Base-by-base conservation (phyloP, 1,139 yeast genomes). In the Scheffersomyces parashehatae region DNA sequence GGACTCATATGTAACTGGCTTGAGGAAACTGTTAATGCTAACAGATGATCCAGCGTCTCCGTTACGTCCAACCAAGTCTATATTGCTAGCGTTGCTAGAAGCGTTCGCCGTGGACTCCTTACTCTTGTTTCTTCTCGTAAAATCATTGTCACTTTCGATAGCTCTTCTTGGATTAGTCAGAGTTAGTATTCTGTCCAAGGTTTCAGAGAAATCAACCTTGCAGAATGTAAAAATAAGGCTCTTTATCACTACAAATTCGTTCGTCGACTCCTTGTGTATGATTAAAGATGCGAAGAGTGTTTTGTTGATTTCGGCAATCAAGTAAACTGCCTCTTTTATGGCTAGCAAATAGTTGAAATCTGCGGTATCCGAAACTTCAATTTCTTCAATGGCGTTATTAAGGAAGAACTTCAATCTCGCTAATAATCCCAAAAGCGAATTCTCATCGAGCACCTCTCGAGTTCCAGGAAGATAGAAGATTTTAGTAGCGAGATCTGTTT, bases 261-360 rank as follows among this genome's bases (percentile, higher is more conserved):
- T 55, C 13, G 50, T 39, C 1, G 51, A 40, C 2, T 50, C 48
- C 14, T 53, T 41, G 26, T 45, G 49, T 29, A 41, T 35, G 7
- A 35, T 30, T 31, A 59, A 44, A 7, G 62, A 52, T 33, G 43
- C 46, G 40, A 47, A 58, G 5, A 64, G 42, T 5, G 60, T 41
- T 33, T 53, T 53, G 40, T 67, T 53, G n/a, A 62, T 60, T 35
- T 61, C 66, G 35, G 56, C 56, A 11, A 69, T 38, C 39, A 68
- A 50, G 20, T 52, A 51, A 7, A 71, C 55, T 3, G 58, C 46
- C 36, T 68, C 71, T 41, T 66, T 67, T 10, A 67, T 51, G n/a
- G 62, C 51, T 1, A 43, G 36, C 41, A 67, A 54, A 30, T 55
- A 48, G 4, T 47, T 40, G 41, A 58, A 57, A 14, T 53, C 53